These are phyloP conservation scores for Puccinia horiana DNA, from an alignment of 1,284 basidiomycete genomes.

Conservation along the genomic window DNA sequence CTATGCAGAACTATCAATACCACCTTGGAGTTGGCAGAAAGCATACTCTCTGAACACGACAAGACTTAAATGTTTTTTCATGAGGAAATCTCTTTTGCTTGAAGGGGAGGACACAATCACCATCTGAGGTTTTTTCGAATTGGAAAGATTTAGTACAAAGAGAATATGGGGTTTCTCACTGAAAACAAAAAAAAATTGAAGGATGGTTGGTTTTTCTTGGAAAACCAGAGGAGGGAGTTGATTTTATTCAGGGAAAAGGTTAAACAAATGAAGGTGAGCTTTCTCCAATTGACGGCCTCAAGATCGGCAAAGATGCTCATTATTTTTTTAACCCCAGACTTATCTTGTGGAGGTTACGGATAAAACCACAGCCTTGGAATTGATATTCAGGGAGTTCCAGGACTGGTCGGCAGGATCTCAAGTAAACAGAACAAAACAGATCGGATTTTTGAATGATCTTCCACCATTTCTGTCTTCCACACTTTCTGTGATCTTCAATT, in stretches of 20 bases:
- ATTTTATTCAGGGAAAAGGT: conserved; percentile 8
- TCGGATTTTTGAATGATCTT: too few relatives aligned
- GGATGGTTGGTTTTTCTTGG: background rate
- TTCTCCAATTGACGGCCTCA: background rate
- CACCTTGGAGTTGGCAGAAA: background rate
- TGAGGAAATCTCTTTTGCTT: background rate
- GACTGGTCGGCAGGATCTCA: too few relatives aligned
- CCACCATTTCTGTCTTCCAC: too few relatives aligned
- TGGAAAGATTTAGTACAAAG: background rate
- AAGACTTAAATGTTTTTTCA: conserved; percentile 9
- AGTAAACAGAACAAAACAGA: too few relatives aligned
- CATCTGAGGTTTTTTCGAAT: background rate
- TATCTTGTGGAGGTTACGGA: background rate
- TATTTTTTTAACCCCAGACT: background rate
- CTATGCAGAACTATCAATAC: background rate
- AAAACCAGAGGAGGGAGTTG: background rate
- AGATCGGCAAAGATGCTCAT: background rate
- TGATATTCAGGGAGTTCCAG: too few relatives aligned
- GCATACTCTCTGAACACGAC: background rate
- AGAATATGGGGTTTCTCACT: background rate
- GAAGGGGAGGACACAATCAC: background rate
- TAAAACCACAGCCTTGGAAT: background rate
- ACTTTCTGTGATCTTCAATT: too few relatives aligned
- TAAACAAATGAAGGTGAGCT: conserved; percentile 4
- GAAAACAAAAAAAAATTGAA: background rate